Evolutionary conservation across 257 asterid genomes (phyloP).

Genomic region (Echium plantagineum): DNA sequence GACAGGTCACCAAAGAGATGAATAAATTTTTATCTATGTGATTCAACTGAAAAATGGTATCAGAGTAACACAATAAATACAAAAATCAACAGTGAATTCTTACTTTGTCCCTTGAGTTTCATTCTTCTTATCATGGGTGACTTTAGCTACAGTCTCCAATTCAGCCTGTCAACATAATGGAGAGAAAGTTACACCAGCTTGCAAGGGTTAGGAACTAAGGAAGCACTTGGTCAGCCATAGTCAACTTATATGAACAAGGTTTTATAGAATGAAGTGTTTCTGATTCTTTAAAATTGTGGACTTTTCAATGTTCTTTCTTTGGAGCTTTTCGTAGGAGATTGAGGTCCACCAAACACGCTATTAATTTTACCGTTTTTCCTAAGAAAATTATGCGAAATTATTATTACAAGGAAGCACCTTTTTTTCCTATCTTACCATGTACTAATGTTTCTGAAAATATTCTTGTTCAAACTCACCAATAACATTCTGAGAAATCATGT

Average conservation of each 20-base stretch:
- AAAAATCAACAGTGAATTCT: slow-evolving; percentile 14
- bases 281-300: background rate
- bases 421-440: too few relatives aligned
- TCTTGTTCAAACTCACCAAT: too few relatives aligned
- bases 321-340: too few relatives aligned
- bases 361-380: too few relatives aligned
- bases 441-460: too few relatives aligned
- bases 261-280: background rate
- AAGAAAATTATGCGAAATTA: too few relatives aligned
- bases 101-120: slow-evolving; percentile 74
- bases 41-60: background rate
- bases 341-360: too few relatives aligned
- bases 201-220: background rate
- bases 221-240: background rate
- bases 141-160: slow-evolving; percentile 80
- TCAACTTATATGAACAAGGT: background rate
- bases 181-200: slow-evolving; percentile 1
- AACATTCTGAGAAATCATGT: background rate
- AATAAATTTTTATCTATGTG: background rate
- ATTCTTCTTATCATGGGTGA: slow-evolving; percentile 81
- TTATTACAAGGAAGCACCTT: too few relatives aligned
- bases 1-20: slow-evolving; percentile 1
- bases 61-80: background rate
- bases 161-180: slow-evolving; percentile 49
- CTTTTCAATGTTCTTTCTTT: too few relatives aligned